A percentile compares a stretch with the other conserved stretches of the same genome.
Conservation (phyloP, 306 rosid genomes). For the Hippophae rhamnoides region DNA sequence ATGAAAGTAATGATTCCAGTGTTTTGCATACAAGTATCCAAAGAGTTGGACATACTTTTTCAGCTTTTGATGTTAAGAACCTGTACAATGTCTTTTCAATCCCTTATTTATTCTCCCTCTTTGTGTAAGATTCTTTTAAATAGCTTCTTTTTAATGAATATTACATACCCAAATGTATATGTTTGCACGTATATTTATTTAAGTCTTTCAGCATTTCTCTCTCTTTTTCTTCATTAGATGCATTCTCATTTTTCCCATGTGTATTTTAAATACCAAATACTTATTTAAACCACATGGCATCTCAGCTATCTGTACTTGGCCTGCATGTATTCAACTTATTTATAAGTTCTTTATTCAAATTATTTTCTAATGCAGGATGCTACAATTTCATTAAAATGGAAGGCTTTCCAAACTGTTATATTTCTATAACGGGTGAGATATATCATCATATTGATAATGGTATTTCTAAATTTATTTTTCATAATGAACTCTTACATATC, state of each 20-base stretch:
- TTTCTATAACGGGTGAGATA: slow-evolving; percentile 75
- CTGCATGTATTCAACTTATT: neutral
- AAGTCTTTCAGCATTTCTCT: no score
- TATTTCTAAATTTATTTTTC: neutral
- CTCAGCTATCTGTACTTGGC: slow-evolving; percentile 4
- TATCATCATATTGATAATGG: neutral
- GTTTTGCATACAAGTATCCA: slow-evolving; percentile 29
- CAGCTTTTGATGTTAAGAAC: slow-evolving; percentile 46
- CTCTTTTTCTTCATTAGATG: no score
- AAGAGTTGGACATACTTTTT: slow-evolving; percentile 25
- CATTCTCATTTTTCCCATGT: no score
- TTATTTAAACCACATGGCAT: neutral
- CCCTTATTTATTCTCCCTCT: neutral
- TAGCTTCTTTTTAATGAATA: no score
- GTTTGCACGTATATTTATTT: no score
- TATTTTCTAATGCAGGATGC: slow-evolving; percentile 59
- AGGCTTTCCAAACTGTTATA: slow-evolving; percentile 74
- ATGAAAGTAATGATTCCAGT: neutral
- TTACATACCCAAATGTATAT: no score
- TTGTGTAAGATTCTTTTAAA: no score
- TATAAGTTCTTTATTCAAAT: slow-evolving; percentile 5
- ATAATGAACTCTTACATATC: neutral
- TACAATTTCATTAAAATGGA: slow-evolving; percentile 67
- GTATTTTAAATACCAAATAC: no score
- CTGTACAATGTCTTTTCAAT: slow-evolving; percentile 46